Conservation (phyloP, 106 monocot genomes). For the Ottelia alismoides region DNA sequence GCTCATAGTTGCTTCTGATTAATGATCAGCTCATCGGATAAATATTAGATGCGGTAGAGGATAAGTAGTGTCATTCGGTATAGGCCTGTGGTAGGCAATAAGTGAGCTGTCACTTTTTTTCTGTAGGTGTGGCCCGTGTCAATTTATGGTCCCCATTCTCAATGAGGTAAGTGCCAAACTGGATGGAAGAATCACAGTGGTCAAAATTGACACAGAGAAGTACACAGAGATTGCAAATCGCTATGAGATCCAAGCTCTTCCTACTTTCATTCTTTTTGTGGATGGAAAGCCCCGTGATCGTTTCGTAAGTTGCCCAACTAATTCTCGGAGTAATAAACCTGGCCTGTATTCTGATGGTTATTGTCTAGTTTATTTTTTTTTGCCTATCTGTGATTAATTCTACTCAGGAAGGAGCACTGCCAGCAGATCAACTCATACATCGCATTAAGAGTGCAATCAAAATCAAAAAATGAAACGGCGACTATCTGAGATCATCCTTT, state of each 20-base stretch:
- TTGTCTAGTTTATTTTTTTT: too few relatives aligned
- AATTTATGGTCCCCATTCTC: slow-evolving; percentile 84
- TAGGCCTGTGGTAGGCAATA: too few relatives aligned
- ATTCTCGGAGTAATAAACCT: too few relatives aligned
- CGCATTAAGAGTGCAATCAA: slow-evolving; percentile 55
- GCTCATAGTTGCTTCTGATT: too few relatives aligned
- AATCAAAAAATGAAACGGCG: slow-evolving; percentile 14
- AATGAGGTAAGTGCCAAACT: slow-evolving; percentile 57
- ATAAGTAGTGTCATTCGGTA: too few relatives aligned
- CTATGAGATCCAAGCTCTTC: slow-evolving; percentile 70
- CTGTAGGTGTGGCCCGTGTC: slow-evolving; percentile 95
- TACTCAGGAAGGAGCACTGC: slow-evolving; percentile 92
- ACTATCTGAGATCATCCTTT: too few relatives aligned
- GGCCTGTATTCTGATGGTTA: too few relatives aligned
- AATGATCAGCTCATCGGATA: too few relatives aligned
- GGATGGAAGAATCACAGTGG: slow-evolving; percentile 58
- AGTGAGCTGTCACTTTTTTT: too few relatives aligned
- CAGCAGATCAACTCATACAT: slow-evolving; percentile 66
- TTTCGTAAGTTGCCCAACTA: slow-evolving; percentile 71
- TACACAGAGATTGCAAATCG: slow-evolving; percentile 56
- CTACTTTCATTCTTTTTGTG: slow-evolving; percentile 85
- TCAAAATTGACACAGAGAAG: slow-evolving; percentile 94
- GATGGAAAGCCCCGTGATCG: slow-evolving; percentile 87
- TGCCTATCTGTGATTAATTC: too few relatives aligned
- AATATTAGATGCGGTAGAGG: too few relatives aligned